phyloP scores from a whole-genome alignment of 2,329 filamentous ascomycete genomes.

The Clarireedia hainanense region DNA sequence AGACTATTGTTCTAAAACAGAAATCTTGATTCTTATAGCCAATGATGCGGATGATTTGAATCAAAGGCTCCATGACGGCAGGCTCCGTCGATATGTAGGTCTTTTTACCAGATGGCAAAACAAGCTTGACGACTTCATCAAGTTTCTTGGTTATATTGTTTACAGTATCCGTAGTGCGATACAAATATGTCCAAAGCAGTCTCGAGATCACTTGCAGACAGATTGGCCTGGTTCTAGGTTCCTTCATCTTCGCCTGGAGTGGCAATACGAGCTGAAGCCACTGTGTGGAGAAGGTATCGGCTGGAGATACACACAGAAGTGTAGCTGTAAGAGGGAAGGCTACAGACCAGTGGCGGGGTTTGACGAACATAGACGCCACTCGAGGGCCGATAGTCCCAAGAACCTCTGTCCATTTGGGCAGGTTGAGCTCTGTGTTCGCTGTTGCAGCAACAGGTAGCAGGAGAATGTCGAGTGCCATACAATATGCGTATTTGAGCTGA shows the following conservation, averaged over 20 bases:
- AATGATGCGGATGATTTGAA: conserved; percentile 90
- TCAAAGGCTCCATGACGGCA: conserved; percentile 78
- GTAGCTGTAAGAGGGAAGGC: conserved; percentile 85
- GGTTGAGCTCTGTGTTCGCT: conserved; percentile 67
- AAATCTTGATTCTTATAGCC: conserved; percentile 91
- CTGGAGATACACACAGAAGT: conserved; percentile 78
- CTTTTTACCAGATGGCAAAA: conserved; percentile 73
- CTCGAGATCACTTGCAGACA: conserved; percentile 86
- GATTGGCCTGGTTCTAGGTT: conserved; percentile 67
- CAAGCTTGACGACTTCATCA: conserved; percentile 80
- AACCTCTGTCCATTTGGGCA: conserved; percentile 81
- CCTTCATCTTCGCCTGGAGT: conserved; percentile 75
- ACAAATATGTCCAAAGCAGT: conserved; percentile 90
- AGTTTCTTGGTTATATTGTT: conserved; percentile 67
- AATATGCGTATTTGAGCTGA: conserved; percentile 88
- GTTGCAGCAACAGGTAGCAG: conserved; percentile 80
- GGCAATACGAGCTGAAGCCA: conserved; percentile 78
- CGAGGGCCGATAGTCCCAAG: conserved; percentile 70
- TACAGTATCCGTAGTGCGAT: conserved; percentile 67
- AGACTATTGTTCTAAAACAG: conserved; percentile 88
- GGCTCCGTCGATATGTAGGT: conserved; percentile 77
- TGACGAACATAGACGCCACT: conserved; percentile 76
- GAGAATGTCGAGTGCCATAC: conserved; percentile 80
- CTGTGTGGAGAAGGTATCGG: conserved; percentile 74
- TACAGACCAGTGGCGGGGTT: conserved; percentile 85